Conservation (phyloP, 345 rosid species). For the Ricinus communis region DNA sequence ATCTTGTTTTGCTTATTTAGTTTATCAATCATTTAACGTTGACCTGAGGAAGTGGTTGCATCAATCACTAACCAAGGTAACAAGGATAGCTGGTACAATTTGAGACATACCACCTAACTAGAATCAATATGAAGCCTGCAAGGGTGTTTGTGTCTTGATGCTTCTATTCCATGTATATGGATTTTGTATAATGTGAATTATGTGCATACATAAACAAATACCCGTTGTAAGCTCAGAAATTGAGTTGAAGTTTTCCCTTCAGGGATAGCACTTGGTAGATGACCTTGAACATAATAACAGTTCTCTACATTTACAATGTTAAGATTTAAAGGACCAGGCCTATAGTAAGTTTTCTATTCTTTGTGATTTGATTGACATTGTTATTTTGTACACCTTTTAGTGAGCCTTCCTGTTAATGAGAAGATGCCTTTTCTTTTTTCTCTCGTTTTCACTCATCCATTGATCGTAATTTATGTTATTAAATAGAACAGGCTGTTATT, state of each 20-base stretch:
- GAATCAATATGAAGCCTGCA: not conserved
- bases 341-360: not conserved
- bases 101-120: not conserved
- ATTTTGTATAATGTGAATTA: not conserved
- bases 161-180: not conserved
- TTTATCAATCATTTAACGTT: not conserved
- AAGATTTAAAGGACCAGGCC: not conserved
- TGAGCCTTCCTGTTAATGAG: conserved; percentile 3
- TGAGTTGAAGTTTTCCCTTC: not conserved
- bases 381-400: not conserved
- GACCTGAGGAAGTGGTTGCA: not conserved
- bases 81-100: not conserved
- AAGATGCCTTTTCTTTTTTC: not conserved
- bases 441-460: conserved; percentile 13
- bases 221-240: not conserved
- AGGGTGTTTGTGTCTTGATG: not conserved
- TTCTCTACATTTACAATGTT: not conserved
- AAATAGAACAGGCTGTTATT: conserved; percentile 75
- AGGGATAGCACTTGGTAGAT: not conserved
- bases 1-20: not conserved
- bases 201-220: not conserved
- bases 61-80: not conserved
- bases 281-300: not conserved
- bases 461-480: conserved; percentile 36
- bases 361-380: not conserved